Base-by-base conservation (phyloP, 805 yeast genomes). In the Starmerella kuoi region DNA sequence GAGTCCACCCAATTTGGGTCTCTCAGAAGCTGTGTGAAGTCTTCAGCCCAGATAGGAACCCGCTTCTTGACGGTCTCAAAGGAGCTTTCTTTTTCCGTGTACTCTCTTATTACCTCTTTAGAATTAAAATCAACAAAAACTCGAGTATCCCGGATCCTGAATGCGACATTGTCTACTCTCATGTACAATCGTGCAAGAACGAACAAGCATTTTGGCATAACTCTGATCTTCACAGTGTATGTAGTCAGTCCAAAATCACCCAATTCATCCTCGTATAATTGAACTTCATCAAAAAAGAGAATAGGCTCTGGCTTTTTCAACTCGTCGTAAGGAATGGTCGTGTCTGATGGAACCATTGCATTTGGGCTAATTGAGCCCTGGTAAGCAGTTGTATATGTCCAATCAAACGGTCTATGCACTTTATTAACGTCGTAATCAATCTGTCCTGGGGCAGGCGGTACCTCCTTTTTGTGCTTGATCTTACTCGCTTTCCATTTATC, bases 211-310 rank as follows among this genome's bases (percentile, higher is more conserved):
- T 77, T 72, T 5, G 77, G 77, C 96, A 91, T 91, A 3, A 86
- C 95, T 48, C 99, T 65, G 18, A 91, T 73, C 60, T 87, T 87
- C 27, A 78, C 76, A 40, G 76, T 75, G 41, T 83, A 62, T 41
- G 83, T 72, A 0, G 93, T 74, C 15, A 85, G 80, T 6, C 99
- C 99, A 59, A 88, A 91, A 59, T 91, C 99, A 3, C 94, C 97
- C 42, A 91, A 66, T 59, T 91, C 99, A 56, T 91, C 99, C 58
- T 91, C 99, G 58, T 74, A 91, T 25, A 91, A 64, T 5, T 83
- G 74, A 66, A 85, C 74, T 53, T 88, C 96, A 57, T 86, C 96
- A 56, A 75, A 91, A 59, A 83, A 86, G 41, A 85, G 57, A 34
- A 91, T 91, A 1, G 94, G 94, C 54, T 85, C 95, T 5, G 79